These are phyloP conservation scores for Boletus pseudopeckii DNA, from an alignment of 768 basidiomycete genomes.

Conservation along the genomic window DNA sequence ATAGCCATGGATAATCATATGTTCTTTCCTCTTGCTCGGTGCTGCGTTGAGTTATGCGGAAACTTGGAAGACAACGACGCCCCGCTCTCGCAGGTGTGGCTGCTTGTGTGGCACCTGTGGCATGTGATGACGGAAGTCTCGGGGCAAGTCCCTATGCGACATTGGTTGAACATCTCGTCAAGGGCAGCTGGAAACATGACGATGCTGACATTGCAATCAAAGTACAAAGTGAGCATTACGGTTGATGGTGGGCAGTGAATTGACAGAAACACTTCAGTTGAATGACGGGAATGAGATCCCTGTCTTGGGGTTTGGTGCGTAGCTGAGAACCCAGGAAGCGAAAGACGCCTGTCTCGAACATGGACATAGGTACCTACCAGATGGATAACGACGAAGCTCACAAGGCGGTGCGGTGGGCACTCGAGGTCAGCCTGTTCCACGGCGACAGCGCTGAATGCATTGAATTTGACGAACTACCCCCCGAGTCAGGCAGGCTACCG, in stretches of 20 bases:
- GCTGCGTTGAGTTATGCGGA: not conserved
- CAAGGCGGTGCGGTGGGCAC: constrained; percentile 4
- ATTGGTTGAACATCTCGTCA: not conserved
- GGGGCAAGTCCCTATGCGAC: too few species aligned
- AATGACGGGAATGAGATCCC: constrained; percentile 8
- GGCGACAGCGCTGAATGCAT: not conserved
- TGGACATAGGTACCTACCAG: not conserved
- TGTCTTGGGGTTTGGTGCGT: constrained; percentile 10
- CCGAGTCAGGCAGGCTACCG: constrained; percentile 4
- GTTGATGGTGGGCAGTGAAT: not conserved
- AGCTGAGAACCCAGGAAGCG: not conserved
- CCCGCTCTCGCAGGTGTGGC: too few species aligned
- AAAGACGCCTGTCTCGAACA: not conserved
- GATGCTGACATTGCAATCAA: constrained; percentile 2
- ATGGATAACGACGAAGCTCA: constrained; percentile 5
- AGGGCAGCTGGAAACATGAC: not conserved
- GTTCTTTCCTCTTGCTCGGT: not conserved
- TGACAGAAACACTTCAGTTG: not conserved
- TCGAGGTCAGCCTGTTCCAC: constrained; percentile 3
- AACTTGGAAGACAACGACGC: not conserved
- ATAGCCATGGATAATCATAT: constrained; percentile 1
- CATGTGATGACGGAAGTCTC: not conserved
- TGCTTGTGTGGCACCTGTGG: too few species aligned
- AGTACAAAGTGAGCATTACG: constrained; percentile 2
- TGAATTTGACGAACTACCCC: not conserved